Percentiles rank a stretch among this genome's conserved stretches.
Evolutionary conservation across 1,139 yeast genomes (phyloP).

Genomic region (Hansenula anomala): DNA sequence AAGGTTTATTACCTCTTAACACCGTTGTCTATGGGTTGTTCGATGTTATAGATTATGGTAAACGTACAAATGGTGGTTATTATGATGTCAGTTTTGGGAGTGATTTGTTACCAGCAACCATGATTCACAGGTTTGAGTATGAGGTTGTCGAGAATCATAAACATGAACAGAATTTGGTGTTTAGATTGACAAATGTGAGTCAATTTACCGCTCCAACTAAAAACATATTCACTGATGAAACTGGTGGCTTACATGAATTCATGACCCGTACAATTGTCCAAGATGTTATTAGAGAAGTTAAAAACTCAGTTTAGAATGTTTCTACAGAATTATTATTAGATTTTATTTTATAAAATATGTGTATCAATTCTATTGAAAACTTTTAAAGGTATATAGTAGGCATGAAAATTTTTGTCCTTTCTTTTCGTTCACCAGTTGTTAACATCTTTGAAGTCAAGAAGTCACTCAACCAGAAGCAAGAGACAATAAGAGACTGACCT

Average conservation of each 20-base stretch:
- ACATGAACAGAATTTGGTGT: slow-evolving; percentile 11
- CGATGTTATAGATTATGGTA: slow-evolving; percentile 12
- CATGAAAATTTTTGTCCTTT: too few relatives aligned
- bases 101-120: slow-evolving; percentile 48
- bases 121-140: slow-evolving; percentile 19
- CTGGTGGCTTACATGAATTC: slow-evolving; percentile 19
- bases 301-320: neutral
- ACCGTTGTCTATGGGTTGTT: slow-evolving; percentile 19
- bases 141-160: slow-evolving; percentile 8
- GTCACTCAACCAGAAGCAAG: too few relatives aligned
- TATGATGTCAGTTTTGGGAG: slow-evolving; percentile 56
- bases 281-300: slow-evolving; percentile 14
- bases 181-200: slow-evolving; percentile 15
- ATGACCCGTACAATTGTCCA: slow-evolving; percentile 21
- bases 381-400: too few relatives aligned
- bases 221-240: slow-evolving; percentile 10
- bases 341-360: too few relatives aligned
- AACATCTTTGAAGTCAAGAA: too few relatives aligned
- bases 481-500: too few relatives aligned
- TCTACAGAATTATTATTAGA: too few relatives aligned
- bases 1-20: slow-evolving; percentile 7
- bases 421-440: too few relatives aligned
- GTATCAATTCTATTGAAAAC: too few relatives aligned
- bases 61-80: slow-evolving; percentile 48
- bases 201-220: slow-evolving; percentile 4